Base-by-base conservation (phyloP, 202 grass and related monocot genomes). In the Digitaria exilis region DNA sequence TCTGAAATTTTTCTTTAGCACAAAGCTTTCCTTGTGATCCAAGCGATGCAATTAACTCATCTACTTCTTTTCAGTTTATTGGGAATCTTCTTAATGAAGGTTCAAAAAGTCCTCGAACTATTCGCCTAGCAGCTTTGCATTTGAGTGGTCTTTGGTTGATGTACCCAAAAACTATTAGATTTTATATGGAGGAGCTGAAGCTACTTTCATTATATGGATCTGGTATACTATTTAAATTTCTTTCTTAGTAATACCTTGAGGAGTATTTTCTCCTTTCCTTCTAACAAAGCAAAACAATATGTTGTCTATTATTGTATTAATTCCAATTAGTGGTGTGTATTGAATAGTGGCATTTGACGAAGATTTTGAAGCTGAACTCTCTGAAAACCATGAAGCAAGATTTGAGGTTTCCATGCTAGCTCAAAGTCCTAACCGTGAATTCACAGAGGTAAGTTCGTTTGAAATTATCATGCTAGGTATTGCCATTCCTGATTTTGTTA, bases 361-460 rank as follows among this genome's bases (percentile, higher is more conserved):
- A 80, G 95, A 98, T 93, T 98, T 98, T 75, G 95, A 95, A 91
- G 89, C 90, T 72, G 95, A 98, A 74, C 90, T 95, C 72, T 93
- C 90, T 58, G 92, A 98, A 90, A 98, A 98, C 66, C 85, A 93
- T 72, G 95, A 95, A 75, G 92, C 92, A 68, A 91, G 73, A 88
- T 84, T 90, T 70, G 95, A 97, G 82, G 92, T 95, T 78, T 98
- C 95, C 46, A 88, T 98, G 84, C 79, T 98, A 89, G 87, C 85
- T n/a, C 92, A 98, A 85, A 98, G 92, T 88, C 95, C 95, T 87
- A 88, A 98, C 81, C 69, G 70, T 87, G 95, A 98, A 77, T 98
- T 98, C 77, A 95, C 92, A 80, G 92, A 98, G 92, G 95, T 98
- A 91, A 77, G 42, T 28, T 65, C 31, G 82, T 81, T 76, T 68